Evolutionary conservation across 208 protist genomes (phyloP).

Genomic region (Trypanosoma cruzi): DNA sequence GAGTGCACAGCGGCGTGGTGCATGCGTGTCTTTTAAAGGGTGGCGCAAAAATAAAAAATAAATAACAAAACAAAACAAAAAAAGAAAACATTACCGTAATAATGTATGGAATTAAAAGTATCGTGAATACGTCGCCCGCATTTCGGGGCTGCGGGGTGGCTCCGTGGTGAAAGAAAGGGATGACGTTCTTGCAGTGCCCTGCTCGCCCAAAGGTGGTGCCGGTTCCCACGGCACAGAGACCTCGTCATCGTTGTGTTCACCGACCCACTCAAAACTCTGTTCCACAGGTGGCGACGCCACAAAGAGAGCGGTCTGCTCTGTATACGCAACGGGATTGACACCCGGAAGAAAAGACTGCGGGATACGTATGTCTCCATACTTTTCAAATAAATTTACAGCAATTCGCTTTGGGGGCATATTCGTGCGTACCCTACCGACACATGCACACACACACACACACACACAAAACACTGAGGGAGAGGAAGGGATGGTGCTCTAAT

Average conservation of each 20-base stretch:
- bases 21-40: not conserved
- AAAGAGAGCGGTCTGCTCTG: slow-evolving; percentile 22
- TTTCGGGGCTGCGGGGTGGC: slow-evolving; percentile 6
- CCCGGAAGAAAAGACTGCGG: slow-evolving; percentile 18
- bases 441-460: not conserved
- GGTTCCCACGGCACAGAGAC: not conserved
- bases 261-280: not conserved
- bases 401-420: slow-evolving; percentile 19
- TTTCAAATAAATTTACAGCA: slow-evolving; percentile 27
- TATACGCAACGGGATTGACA: slow-evolving; percentile 14
- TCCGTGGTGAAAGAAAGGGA: not conserved
- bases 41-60: not conserved
- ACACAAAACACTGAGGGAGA: not conserved
- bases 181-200: slow-evolving; percentile 7
- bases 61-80: not conserved
- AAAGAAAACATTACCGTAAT: not conserved
- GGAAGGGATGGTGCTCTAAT: not conserved
- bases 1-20: not conserved
- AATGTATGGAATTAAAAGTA: not conserved
- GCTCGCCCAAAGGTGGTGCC: slow-evolving; percentile 3
- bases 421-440: not conserved
- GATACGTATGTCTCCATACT: slow-evolving; percentile 30
- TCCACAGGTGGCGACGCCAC: not conserved
- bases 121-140: not conserved
- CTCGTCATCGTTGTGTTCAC: not conserved